Evolutionary conservation across 2,329 filamentous ascomycete species (phyloP), one percentile per base, ranked within the genome.

Genomic region (Aspergillus tubingensis): DNA sequence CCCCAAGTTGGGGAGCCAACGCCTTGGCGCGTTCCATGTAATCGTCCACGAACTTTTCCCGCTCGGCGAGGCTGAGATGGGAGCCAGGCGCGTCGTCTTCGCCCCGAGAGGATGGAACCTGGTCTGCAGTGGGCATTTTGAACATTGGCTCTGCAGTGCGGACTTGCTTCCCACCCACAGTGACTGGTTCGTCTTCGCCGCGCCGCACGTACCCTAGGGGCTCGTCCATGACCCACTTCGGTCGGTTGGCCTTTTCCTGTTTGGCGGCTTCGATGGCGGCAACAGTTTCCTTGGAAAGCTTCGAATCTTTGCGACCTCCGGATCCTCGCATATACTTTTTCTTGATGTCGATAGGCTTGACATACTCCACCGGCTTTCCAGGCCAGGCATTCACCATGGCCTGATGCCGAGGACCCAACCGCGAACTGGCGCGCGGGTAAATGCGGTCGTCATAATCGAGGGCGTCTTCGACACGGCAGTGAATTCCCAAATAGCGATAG

Each of bases 391-490:
- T 82, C 36, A 96, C 91, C 67, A 88, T 89, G 3, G 95, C 94
- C 79, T 99, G 95, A 75, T 98, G 92, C 58, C 92, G 88, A 8
- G 92, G 91, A 7, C 95, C 95, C 39, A 98, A 82, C 39, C 95
- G 89, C 58, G 95, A 98, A 73, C 93, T 96, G 15, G 95, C 94
- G 66, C 95, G 89, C 8, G 95, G 95, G 72, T 98, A 98, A 66
- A 99, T 98, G 65, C 95, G 89, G 75, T 99, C 95, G 71, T 99
- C 95, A 73, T 96, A 96, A 74, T 99, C 95, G 30, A 99, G 82
- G 0, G 92, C 95, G 79, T 99, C 95, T 76, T 98, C 93, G 1
- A 95, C 90, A 67, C 92, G 91, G 77, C 93, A 97, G 77, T 99
- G 95, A 67, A 96, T 92, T 39, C 95, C 95, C 6, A 99, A 81